These are phyloP conservation scores for Boletus bicolor DNA, from an alignment of 768 basidiomycete species.

Conservation along the genomic window DNA sequence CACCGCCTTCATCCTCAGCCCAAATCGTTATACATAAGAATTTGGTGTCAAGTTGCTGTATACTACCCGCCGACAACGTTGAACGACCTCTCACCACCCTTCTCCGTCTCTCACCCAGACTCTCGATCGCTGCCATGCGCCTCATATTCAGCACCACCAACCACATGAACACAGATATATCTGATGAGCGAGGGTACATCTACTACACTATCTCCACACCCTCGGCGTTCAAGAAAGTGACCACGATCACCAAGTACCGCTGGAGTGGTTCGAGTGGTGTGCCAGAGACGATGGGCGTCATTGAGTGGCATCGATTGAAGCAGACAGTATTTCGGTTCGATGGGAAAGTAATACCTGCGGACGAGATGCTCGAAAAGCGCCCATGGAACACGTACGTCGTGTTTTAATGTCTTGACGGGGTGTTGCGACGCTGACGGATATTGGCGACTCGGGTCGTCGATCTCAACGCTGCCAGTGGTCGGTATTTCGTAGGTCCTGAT, in stretches of 20 bases:
- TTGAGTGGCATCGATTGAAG: conserved; percentile 23
- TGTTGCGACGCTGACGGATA: neutral
- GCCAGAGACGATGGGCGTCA: conserved; percentile 22
- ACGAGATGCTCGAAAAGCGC: conserved; percentile 13
- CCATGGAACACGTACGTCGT: conserved; percentile 18
- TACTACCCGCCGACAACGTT: neutral
- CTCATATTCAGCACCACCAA: conserved; percentile 20
- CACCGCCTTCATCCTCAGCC: neutral
- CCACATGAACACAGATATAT: conserved; percentile 21
- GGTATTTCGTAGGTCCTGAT: conserved; percentile 33
- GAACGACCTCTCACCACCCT: neutral
- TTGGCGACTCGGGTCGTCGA: neutral
- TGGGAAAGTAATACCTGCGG: conserved; percentile 8
- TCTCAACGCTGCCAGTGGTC: conserved; percentile 21
- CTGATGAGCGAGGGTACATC: conserved; percentile 17
- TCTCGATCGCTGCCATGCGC: conserved; percentile 13
- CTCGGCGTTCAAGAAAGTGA: conserved; percentile 10
- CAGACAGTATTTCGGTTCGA: conserved; percentile 15
- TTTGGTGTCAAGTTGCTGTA: neutral
- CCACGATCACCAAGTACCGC: conserved; percentile 26
- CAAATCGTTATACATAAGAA: neutral
- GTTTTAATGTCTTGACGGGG: neutral
- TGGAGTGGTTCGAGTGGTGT: conserved; percentile 12
- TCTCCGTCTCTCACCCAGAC: neutral
- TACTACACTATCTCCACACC: conserved; percentile 22